Conservation (phyloP, 1,284 basidiomycete species). For the Microstroma glucosiphilum region DNA sequence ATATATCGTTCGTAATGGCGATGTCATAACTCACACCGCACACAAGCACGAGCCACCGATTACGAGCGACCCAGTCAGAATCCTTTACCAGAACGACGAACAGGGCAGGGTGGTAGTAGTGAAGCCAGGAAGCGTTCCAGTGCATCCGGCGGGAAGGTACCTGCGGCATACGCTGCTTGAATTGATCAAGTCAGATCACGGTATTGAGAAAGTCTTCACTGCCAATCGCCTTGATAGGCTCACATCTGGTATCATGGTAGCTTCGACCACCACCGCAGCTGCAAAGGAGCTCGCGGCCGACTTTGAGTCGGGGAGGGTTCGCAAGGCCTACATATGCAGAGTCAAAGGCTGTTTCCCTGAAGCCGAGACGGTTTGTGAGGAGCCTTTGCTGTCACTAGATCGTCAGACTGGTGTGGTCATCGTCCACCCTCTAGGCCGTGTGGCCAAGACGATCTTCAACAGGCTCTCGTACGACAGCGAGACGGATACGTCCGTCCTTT, state of each 20-base stretch:
- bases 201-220: constrained; percentile 75
- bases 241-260: constrained; percentile 92
- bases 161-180: constrained; percentile 60
- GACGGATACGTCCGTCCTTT: constrained; percentile 79
- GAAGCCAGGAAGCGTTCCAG: constrained; percentile 48
- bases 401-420: constrained; percentile 92
- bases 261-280: constrained; percentile 69
- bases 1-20: constrained; percentile 76
- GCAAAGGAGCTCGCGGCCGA: constrained; percentile 61
- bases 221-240: constrained; percentile 90
- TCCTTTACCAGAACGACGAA: constrained; percentile 70
- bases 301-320: constrained; percentile 64
- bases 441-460: constrained; percentile 82
- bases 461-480: constrained; percentile 73
- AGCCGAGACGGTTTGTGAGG: constrained; percentile 73
- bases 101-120: constrained; percentile 79
- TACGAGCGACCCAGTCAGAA: constrained; percentile 73
- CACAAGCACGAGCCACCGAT: constrained; percentile 95
- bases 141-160: constrained; percentile 46
- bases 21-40: constrained; percentile 81
- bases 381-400: constrained; percentile 85
- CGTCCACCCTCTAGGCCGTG: constrained; percentile 54
- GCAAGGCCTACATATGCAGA: constrained; percentile 44
- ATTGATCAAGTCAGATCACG: constrained; percentile 77
- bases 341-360: constrained; percentile 61